Percentiles rank a stretch among this genome's conserved stretches.
phyloP scores from a whole-genome alignment of 2,329 filamentous ascomycete species.

The Phoma sp. region DNA sequence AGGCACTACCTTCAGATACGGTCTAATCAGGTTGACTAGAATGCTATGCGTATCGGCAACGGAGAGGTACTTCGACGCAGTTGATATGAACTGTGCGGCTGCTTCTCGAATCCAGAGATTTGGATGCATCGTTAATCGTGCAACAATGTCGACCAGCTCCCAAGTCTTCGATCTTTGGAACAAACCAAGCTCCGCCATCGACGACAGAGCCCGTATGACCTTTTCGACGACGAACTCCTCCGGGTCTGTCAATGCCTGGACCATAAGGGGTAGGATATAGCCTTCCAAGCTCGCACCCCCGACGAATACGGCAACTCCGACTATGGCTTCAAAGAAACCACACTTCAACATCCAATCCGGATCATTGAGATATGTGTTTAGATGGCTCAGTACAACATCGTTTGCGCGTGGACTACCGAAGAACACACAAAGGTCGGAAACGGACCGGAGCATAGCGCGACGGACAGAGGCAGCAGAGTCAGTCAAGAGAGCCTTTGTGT shows the following conservation, averaged over 20 bases:
- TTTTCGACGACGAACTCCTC: slow-evolving; percentile 95
- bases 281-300: slow-evolving; percentile 90
- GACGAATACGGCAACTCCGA: slow-evolving; percentile 89
- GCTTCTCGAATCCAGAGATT: slow-evolving; percentile 96
- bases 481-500: slow-evolving; percentile 89
- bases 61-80: slow-evolving; percentile 77
- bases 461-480: slow-evolving; percentile 86
- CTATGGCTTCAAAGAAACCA: slow-evolving; percentile 93
- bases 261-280: slow-evolving; percentile 94
- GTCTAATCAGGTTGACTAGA: slow-evolving; percentile 77
- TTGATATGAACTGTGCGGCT: slow-evolving; percentile 81
- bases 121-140: slow-evolving; percentile 88
- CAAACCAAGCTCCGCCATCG: slow-evolving; percentile 86
- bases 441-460: slow-evolving; percentile 88
- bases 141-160: slow-evolving; percentile 85
- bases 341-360: slow-evolving; percentile 96
- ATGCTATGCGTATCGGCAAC: slow-evolving; percentile 84
- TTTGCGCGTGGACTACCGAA: slow-evolving; percentile 92
- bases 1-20: slow-evolving; percentile 79
- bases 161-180: slow-evolving; percentile 84
- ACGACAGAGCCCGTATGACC: slow-evolving; percentile 84
- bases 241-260: slow-evolving; percentile 89
- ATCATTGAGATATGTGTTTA: slow-evolving; percentile 97
- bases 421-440: slow-evolving; percentile 91
- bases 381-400: slow-evolving; percentile 92